Evolutionary conservation across 495 filamentous ascomycete species (phyloP), one percentile per base, ranked within the genome.

Genomic region (Xylaria flabelliformis): DNA sequence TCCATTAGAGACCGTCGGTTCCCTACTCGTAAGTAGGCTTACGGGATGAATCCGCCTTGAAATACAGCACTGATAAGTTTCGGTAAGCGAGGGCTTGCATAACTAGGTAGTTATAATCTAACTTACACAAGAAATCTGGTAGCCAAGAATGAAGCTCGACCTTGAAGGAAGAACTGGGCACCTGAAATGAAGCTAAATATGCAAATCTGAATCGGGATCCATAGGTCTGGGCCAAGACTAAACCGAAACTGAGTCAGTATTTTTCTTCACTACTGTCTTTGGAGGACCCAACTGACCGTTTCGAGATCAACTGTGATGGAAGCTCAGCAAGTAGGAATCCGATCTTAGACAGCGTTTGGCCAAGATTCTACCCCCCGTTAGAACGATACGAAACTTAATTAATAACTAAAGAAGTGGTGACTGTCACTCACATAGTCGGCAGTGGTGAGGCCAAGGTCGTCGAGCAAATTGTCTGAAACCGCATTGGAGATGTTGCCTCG

Each of bases 151-250:
- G 88, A 87, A 2, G 75, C 77, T 24, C 85, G 82, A 0, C 89
- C 89, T 53, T 80, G 84, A n/a, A 96, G 76, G 74, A 90, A 91
- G 21, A 91, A 88, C 80, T 95, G 92, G 69, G 83, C 83, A 44
- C 82, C 81, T 0, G 92, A 92, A 59, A 94, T 88, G 15, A 94
- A 70, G 79, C 90, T 92, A 92, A 93, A 96, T 3, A 85, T 84
- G 10, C 92, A 83, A 89, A 95, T 95, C 75, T 95, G 92, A 48
- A 91, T 82, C 0, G 93, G 93, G 70, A 97, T 39, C 93, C 93
- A 96, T 21, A 88, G 85, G 75, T 96, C 93, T 0, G 93, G 92
- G 0, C 94, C 94, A 48, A 76, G 72, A 74, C 74, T 76, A 17
- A 19, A 64, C 34, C 13, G 26, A 21, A 21, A 0, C 17, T 76